Percentiles rank a stretch among this genome's conserved stretches.
Evolutionary conservation across 208 protist genomes (phyloP).

Genomic region (Tritrichomonas foetus): DNA sequence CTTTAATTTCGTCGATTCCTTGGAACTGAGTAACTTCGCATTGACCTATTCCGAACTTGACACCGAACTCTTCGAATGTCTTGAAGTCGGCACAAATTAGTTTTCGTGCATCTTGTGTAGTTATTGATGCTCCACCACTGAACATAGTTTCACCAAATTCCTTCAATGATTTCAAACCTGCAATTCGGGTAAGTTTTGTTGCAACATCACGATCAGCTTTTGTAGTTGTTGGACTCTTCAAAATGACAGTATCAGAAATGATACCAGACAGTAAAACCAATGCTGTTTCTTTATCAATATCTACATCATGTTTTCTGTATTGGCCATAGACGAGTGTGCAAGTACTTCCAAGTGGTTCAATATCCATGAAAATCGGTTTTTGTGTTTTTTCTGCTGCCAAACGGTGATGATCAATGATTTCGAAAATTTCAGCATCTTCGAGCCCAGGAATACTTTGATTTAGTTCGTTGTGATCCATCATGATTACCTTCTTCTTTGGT

Average conservation of each 20-base stretch:
- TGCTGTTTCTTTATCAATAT: neutral
- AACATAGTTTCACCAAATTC: neutral
- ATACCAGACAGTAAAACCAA: neutral
- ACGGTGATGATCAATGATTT: neutral
- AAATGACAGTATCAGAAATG: neutral
- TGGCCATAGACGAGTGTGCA: neutral
- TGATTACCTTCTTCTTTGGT: neutral
- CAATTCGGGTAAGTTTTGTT: neutral
- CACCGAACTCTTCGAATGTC: neutral
- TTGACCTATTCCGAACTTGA: neutral
- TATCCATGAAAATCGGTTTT: neutral
- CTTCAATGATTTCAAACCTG: neutral
- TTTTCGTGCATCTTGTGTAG: neutral
- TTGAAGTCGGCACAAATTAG: neutral
- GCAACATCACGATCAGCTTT: neutral
- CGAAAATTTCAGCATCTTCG: neutral
- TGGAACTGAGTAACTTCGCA: neutral
- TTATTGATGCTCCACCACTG: neutral
- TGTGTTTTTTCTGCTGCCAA: neutral
- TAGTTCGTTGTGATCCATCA: neutral
- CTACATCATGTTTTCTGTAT: neutral
- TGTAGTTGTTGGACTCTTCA: neutral
- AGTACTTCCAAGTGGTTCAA: neutral
- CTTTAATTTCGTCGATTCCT: neutral
- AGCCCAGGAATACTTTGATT: neutral